Percentiles rank a stretch among this genome's conserved stretches.
phyloP scores from a whole-genome alignment of 805 yeast genomes.

The Nakazawaea ishiwadae region DNA sequence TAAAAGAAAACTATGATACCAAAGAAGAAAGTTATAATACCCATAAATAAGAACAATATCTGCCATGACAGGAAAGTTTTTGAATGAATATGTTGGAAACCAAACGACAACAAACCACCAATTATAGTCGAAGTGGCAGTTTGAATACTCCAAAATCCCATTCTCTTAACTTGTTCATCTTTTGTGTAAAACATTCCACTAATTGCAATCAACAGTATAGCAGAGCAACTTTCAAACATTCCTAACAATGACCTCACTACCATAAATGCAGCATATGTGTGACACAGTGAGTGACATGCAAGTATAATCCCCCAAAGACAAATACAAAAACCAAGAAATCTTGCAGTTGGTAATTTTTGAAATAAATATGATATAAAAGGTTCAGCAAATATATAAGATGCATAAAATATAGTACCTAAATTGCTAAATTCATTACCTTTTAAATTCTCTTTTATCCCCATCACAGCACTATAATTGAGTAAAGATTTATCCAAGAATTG shows the following conservation, averaged over 20 bases:
- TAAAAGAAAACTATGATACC: constrained; percentile 38
- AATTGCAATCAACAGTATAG: background rate
- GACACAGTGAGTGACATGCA: background rate
- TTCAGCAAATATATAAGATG: background rate
- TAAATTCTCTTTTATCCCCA: background rate
- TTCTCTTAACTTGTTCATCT: constrained; percentile 16
- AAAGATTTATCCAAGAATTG: background rate
- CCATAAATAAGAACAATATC: constrained; percentile 53
- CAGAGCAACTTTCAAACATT: background rate
- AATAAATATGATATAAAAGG: background rate
- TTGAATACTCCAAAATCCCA: constrained; percentile 30
- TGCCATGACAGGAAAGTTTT: constrained; percentile 47
- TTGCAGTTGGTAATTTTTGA: background rate
- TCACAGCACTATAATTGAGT: background rate
- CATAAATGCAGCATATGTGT: background rate
- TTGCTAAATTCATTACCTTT: background rate
- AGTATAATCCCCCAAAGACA: background rate
- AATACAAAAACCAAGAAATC: background rate
- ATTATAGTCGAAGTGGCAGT: constrained; percentile 38
- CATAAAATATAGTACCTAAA: background rate
- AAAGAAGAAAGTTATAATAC: constrained; percentile 44
- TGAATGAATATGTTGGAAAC: constrained; percentile 44
- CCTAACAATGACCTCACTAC: background rate
- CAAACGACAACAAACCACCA: constrained; percentile 45
- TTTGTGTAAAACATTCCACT: background rate